Percentiles rank a stretch among this genome's conserved stretches.
Conservation (phyloP, 495 filamentous ascomycete species). For the Annulohypoxylon bovei region DNA sequence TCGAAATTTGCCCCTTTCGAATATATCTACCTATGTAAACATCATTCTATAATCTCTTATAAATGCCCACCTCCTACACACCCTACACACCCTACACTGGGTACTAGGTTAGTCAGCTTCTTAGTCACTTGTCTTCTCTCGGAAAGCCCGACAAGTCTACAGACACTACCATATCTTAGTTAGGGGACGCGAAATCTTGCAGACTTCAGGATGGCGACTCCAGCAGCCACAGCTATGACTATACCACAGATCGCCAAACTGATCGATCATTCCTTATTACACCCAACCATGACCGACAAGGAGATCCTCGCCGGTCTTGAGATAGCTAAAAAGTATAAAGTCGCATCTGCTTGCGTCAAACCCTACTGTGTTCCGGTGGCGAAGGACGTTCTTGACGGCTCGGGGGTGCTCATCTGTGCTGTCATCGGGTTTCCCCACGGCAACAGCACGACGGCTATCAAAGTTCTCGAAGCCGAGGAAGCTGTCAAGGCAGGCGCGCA, state of each 20-base stretch:
- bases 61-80: background rate
- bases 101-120: background rate
- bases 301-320: conserved; percentile 62
- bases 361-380: conserved; percentile 64
- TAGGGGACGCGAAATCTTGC: background rate
- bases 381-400: conserved; percentile 54
- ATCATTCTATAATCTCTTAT: background rate
- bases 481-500: conserved; percentile 58
- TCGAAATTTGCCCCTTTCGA: background rate
- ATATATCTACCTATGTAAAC: background rate
- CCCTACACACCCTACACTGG: no score
- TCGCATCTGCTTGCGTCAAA: conserved; percentile 67
- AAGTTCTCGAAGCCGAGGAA: conserved; percentile 61
- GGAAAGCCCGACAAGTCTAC: background rate
- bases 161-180: background rate
- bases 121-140: background rate
- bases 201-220: conserved; percentile 25
- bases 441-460: conserved; percentile 63
- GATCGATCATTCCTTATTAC: conserved; percentile 70
- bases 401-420: conserved; percentile 61
- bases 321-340: conserved; percentile 56
- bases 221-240: conserved; percentile 58
- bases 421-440: conserved; percentile 70
- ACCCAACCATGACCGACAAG: conserved; percentile 67
- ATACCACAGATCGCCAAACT: conserved; percentile 63